Evolutionary conservation across 2,329 filamentous ascomycete species (phyloP), one percentile per base, ranked within the genome.

Genomic region (Fonsecaea monophora): DNA sequence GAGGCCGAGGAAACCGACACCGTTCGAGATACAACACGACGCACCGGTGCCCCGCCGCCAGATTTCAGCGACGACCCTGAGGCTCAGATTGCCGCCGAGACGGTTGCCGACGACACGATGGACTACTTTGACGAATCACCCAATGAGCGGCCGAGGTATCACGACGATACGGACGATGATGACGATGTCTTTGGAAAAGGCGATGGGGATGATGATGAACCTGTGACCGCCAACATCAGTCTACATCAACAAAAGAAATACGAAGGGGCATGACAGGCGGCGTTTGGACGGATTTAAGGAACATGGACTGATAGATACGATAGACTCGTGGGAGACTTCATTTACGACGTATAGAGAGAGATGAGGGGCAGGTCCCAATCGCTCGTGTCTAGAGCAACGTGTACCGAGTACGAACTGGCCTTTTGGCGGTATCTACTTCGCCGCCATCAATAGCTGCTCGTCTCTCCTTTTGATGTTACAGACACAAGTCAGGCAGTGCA

Each of bases 81-180:
- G 67, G 76, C 73, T 32, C 78, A 78, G 63, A 72, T 72, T n/a
- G 79, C 79, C n/a, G 77, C 78, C 18, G 76, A 73, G 30, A 78
- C 75, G 1, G 69, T 81, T 37, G 79, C 78, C 65, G 73, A 79
- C 45, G 78, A 80, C 62, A 74, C 79, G 42, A 77, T 79, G 53
- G 70, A 79, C 34, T 77, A 76, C 32, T 76, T 82, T 64, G 83
- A 85, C 59, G 82, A 84, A 25, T 60, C 59, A 53, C 61, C 66
- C 53, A 66, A 63, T 42, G 68, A 67, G 60, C 38, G 73, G 76
- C 75, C 48, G 73, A 69, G 64, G 73, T 79, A 87, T 82, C 80
- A 82, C 66, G 83, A 85, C 62, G 83, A 85, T 35, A 85, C 84
- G 69, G 82, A 81, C 21, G 83, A 84, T 72, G 79, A 85, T 65